A percentile compares a stretch with the other conserved stretches of the same genome.
These are phyloP conservation scores for Juncus inflexus DNA, from an alignment of 176 grass and related monocot species.

Conservation along the genomic window DNA sequence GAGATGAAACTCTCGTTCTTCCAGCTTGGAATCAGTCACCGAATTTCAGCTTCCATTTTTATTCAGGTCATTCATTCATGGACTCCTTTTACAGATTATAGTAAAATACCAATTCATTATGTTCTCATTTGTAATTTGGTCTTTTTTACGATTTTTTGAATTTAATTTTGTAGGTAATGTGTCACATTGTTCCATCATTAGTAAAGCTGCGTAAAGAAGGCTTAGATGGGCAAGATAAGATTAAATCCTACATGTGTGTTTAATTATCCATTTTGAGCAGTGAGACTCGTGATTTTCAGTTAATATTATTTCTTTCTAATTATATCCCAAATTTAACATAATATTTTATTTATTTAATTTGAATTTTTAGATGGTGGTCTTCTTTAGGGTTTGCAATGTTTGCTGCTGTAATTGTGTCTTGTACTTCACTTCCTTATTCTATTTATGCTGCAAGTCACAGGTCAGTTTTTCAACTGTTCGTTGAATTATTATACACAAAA, in stretches of 20 bases:
- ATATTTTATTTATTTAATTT: conserved; percentile 33
- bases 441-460: conserved; percentile 86
- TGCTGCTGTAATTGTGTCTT: conserved; percentile 71
- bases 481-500: no score
- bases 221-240: conserved; percentile 94
- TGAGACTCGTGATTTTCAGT: conserved; percentile 45
- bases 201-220: conserved; percentile 96
- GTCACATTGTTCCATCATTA: conserved; percentile 79
- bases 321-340: conserved; percentile 12
- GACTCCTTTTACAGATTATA: background rate
- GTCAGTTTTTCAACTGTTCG: conserved; percentile 25
- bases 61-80: conserved; percentile 61
- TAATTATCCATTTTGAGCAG: conserved; percentile 58
- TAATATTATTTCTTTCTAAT: conserved; percentile 18
- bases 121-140: background rate
- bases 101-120: no score
- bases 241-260: conserved; percentile 99
- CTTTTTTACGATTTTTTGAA: background rate
- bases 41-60: conserved; percentile 89
- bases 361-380: conserved; percentile 78
- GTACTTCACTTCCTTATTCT: conserved; percentile 87
- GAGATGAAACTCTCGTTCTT: conserved; percentile 92
- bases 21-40: conserved; percentile 93
- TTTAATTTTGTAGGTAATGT: conserved; percentile 61
- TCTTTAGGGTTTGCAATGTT: conserved; percentile 83